phyloP scores from a whole-genome alignment of 345 rosid species.

The Balakata baccata region DNA sequence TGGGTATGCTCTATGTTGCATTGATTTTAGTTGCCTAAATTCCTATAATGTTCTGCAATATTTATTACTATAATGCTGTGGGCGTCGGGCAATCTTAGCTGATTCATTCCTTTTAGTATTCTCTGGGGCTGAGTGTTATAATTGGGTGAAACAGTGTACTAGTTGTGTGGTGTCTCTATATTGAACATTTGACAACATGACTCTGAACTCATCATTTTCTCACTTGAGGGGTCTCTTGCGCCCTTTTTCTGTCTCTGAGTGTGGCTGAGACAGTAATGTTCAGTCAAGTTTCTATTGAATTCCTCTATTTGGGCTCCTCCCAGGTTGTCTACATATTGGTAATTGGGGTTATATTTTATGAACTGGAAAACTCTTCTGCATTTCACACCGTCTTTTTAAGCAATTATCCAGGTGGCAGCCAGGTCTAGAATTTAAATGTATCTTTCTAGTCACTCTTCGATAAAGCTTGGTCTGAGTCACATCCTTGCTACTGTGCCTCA shows the following conservation, averaged over 20 bases:
- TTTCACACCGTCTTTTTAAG: too few species aligned
- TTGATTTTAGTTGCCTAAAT: slow-evolving; percentile 33
- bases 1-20: slow-evolving; percentile 68
- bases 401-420: too few species aligned
- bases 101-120: background rate
- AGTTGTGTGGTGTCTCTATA: background rate
- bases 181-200: background rate
- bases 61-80: background rate
- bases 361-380: background rate
- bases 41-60: background rate
- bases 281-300: background rate
- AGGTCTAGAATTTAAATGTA: too few species aligned
- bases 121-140: background rate
- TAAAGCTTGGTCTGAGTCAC: too few species aligned
- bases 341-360: background rate
- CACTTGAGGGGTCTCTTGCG: background rate
- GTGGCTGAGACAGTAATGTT: background rate
- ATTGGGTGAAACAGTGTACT: background rate
- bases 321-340: background rate
- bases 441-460: too few species aligned
- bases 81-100: background rate
- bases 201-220: background rate
- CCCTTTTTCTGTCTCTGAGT: background rate
- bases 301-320: too few species aligned
- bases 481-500: too few species aligned